Base-by-base conservation (phyloP, 1,139 yeast genomes). In the Hemisphaericaspora subhashii region DNA sequence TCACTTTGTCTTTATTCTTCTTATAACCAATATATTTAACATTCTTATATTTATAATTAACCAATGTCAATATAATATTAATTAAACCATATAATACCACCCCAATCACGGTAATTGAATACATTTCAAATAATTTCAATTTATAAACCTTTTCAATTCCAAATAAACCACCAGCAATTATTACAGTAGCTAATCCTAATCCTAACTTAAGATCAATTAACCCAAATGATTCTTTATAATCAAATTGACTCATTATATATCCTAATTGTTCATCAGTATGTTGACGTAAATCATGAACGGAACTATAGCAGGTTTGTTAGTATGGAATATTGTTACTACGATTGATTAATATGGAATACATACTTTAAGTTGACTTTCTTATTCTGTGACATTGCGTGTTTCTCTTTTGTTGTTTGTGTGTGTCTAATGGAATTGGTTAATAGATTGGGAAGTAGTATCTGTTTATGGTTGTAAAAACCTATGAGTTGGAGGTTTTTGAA, bases 141-240 rank as follows among this genome's bases (percentile, higher is more conserved):
- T 64, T 56, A 43, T 68, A 66, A 47, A 79, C 77, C 62, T 84
- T 84, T 58, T 90, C 97, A 31, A 80, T 58, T 42, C 72, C 69
- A 55, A 77, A 88, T 41, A 88, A 76, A 5, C 67, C 58, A 1
- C 76, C 96, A 2, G 95, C 86, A 13, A 83, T 64, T 1, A 68
- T 63, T 8, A 86, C 90, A 3, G 88, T 78, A 10, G 72, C 48
- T 51, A 80, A 82, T 0, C 96, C 96, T 32, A 89, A 59, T 1
- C 73, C 81, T 34, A 90, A 68, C 51, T 85, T 83, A 20, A 74
- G 62, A 54, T 89, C 95, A 35, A 68, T 68, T 26, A 81, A 57
- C 11, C 53, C 53, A 54, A 79, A 82, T 15, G 80, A 68, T 57
- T 87, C 87, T 12, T 62, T 64, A 58, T 77, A 89, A 2, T 90